These are phyloP conservation scores for Phytophthora gonapodyides DNA, from an alignment of 352 stramenopile species.

Conservation along the genomic window DNA sequence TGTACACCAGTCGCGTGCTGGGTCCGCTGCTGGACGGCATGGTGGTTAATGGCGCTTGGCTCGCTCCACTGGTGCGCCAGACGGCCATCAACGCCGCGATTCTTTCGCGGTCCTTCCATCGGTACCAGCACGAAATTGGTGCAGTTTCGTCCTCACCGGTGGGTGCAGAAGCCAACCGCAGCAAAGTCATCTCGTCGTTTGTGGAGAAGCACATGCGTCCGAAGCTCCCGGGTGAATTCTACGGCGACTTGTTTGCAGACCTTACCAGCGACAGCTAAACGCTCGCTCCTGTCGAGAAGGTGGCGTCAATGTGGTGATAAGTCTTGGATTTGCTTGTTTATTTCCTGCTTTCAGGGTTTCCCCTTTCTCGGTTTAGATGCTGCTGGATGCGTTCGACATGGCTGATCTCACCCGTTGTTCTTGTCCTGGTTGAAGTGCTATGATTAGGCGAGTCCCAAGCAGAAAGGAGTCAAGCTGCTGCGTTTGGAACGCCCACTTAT, in stretches of 20 bases:
- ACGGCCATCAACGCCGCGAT: conserved; percentile 83
- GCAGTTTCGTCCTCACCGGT: conserved; percentile 63
- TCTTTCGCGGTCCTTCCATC: conserved; percentile 70
- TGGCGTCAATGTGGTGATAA: conserved; percentile 27
- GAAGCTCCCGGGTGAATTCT: conserved; percentile 87
- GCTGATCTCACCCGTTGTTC: conserved; percentile 3
- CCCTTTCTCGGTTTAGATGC: conserved; percentile 19
- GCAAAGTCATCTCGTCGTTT: conserved; percentile 70
- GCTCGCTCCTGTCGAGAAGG: conserved; percentile 3
- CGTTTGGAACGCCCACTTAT: conserved; percentile 3
- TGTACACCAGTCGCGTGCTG: conserved; percentile 81
- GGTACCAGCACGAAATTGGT: conserved; percentile 78
- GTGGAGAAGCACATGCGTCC: conserved; percentile 83
- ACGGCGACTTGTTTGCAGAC: conserved; percentile 78
- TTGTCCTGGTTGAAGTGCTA: conserved; percentile 27
- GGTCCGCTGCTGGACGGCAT: conserved; percentile 84
- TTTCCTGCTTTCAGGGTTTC: conserved; percentile 1
- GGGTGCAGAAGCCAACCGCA: conserved; percentile 72
- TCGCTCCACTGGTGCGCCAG: conserved; percentile 79
- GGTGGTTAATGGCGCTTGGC: conserved; percentile 83
- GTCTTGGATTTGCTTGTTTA: conserved; percentile 22
- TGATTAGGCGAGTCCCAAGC: conserved; percentile 24
- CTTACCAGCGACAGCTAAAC: conserved; percentile 37
- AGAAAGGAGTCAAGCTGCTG: not conserved
- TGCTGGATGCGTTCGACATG: not conserved